Conservation (phyloP, 2,329 filamentous ascomycete genomes). For the Epichloe baconii region DNA sequence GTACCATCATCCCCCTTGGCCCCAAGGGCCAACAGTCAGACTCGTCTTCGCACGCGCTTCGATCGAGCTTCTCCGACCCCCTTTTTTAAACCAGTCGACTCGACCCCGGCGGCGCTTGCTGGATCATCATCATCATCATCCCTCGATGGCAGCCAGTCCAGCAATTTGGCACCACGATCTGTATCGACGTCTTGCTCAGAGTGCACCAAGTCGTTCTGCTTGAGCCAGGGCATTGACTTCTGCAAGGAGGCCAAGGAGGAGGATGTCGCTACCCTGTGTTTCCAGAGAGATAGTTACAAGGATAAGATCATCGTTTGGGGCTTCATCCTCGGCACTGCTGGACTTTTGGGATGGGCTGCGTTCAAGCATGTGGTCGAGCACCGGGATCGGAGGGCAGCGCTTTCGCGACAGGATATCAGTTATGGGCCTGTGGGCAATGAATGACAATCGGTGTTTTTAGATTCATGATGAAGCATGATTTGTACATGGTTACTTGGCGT, state of each 20-base stretch:
- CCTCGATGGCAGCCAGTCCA: not conserved
- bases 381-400: slow-evolving; percentile 18
- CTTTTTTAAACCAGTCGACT: slow-evolving; percentile 9
- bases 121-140: not conserved
- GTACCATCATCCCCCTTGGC: slow-evolving; percentile 50
- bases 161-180: slow-evolving; percentile 17
- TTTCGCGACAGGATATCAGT: slow-evolving; percentile 15
- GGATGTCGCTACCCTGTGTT: slow-evolving; percentile 49
- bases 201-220: slow-evolving; percentile 53
- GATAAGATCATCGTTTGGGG: slow-evolving; percentile 54
- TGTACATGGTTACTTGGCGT: not conserved
- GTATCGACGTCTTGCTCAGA: slow-evolving; percentile 40
- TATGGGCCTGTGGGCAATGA: slow-evolving; percentile 14
- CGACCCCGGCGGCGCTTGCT: not conserved
- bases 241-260: slow-evolving; percentile 49
- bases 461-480: not conserved
- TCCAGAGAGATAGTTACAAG: slow-evolving; percentile 54
- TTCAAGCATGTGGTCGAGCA: slow-evolving; percentile 34
- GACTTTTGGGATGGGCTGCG: slow-evolving; percentile 47
- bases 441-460: not conserved
- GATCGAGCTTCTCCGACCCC: slow-evolving; percentile 11
- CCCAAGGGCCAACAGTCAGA: slow-evolving; percentile 22
- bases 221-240: slow-evolving; percentile 45
- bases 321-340: slow-evolving; percentile 46
- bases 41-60: slow-evolving; percentile 13